phyloP scores from a whole-genome alignment of 768 basidiomycete species.

The Clavaria fumosa region DNA sequence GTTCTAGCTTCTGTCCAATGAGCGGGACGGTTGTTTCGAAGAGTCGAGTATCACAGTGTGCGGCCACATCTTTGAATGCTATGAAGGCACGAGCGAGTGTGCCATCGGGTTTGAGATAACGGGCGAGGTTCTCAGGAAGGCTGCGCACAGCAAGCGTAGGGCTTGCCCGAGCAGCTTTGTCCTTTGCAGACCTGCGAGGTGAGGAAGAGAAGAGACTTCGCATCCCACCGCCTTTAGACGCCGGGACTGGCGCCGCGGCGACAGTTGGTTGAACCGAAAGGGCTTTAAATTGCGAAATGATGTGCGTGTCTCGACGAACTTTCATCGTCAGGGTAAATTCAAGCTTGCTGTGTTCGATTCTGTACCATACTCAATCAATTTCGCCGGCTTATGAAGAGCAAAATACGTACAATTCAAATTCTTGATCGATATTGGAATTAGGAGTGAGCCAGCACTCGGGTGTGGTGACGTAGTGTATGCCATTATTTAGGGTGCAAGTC shows the following conservation, averaged over 20 bases:
- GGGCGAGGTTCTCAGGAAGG: conserved; percentile 61
- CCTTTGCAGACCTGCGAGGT: conserved; percentile 50
- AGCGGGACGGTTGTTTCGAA: conserved; percentile 75
- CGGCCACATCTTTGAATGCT: conserved; percentile 74
- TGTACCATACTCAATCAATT: conserved; percentile 15
- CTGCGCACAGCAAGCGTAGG: conserved; percentile 20
- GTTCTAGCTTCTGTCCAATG: conserved; percentile 66
- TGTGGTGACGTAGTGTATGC: conserved; percentile 89
- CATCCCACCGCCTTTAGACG: conserved; percentile 48
- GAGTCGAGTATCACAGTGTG: conserved; percentile 69
- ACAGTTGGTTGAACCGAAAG: conserved; percentile 34
- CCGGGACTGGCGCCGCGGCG: conserved; percentile 17
- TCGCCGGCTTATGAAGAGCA: not conserved
- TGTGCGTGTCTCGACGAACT: conserved; percentile 74
- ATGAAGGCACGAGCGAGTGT: conserved; percentile 80
- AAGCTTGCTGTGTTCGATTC: conserved; percentile 87
- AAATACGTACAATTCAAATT: conserved; percentile 68
- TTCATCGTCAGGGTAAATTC: conserved; percentile 89
- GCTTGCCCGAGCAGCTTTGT: conserved; percentile 20
- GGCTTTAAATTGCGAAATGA: conserved; percentile 61
- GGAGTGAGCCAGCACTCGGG: conserved; percentile 50
- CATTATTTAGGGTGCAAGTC: conserved; percentile 87
- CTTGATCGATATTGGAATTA: conserved; percentile 63
- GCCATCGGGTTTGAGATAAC: conserved; percentile 74
- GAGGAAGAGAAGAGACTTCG: conserved; percentile 64